Evolutionary conservation across 2,329 filamentous ascomycete species (phyloP).

Genomic region (Byssoonygena ceratinophila): DNA sequence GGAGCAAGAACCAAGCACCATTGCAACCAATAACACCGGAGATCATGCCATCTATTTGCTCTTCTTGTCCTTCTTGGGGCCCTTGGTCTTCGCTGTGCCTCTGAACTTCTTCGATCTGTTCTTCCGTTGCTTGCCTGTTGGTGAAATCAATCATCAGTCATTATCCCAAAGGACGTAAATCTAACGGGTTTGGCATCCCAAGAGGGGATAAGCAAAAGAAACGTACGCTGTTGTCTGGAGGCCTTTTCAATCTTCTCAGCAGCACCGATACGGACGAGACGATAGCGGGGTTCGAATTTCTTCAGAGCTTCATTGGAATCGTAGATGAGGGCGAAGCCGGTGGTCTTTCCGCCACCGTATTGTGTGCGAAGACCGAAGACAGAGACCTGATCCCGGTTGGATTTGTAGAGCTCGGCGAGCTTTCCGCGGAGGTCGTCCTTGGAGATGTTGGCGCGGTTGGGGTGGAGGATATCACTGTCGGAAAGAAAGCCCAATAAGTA

Average conservation of each 20-base stretch:
- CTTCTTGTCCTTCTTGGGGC: slow-evolving; percentile 87
- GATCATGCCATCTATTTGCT: slow-evolving; percentile 39
- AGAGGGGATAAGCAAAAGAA: slow-evolving; percentile 14
- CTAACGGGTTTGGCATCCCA: not conserved
- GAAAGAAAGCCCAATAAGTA: not conserved
- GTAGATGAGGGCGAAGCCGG: slow-evolving; percentile 97
- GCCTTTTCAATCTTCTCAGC: slow-evolving; percentile 94
- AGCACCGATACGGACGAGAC: slow-evolving; percentile 84
- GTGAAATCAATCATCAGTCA: slow-evolving; percentile 18
- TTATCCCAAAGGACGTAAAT: not conserved
- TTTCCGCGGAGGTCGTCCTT: slow-evolving; percentile 97
- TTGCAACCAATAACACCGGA: slow-evolving; percentile 14
- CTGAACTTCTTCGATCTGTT: slow-evolving; percentile 98
- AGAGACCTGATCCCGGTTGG: slow-evolving; percentile 91
- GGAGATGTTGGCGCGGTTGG: slow-evolving; percentile 94
- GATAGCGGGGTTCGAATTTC: slow-evolving; percentile 99
- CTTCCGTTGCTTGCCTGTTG: slow-evolving; percentile 98
- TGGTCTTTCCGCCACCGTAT: slow-evolving; percentile 99
- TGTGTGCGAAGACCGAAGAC: slow-evolving; percentile 98
- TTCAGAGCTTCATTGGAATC: slow-evolving; percentile 97
- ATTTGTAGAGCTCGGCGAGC: slow-evolving; percentile 94
- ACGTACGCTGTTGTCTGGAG: slow-evolving; percentile 98
- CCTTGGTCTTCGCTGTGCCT: slow-evolving; percentile 97
- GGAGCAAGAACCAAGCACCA: slow-evolving; percentile 14
- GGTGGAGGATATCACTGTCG: slow-evolving; percentile 95